Base-by-base conservation (phyloP, 805 yeast genomes). In the Cyberlindnera maclurae region DNA sequence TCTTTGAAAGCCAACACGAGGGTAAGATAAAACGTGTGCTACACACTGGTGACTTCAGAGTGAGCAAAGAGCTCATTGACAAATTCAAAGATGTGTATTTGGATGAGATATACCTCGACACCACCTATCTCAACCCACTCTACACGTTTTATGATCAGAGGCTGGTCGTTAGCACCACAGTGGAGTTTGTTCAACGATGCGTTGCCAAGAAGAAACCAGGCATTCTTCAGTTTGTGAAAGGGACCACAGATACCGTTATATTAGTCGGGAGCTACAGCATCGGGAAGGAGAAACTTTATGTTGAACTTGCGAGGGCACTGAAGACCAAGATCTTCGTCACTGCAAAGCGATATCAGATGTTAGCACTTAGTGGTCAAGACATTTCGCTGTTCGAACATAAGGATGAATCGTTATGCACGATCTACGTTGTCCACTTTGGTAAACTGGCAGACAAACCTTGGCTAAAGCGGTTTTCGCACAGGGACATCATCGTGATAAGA, bases 1-100 rank as follows among this genome's bases (percentile, higher is more conserved):
- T 88, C 11, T 82, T 86, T 50, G 81, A 79, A 50, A 33, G 58
- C 0, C 38, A 45, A 1, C 13, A 9, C n/a, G 13, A n/a, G 12
- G 30, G 18, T 5, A 4, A 8, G 13, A 40, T 42, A 3, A 54
- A 58, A 13, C 60, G 60, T 31, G 66, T 70, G 4, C 60, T 93
- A 26, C 98, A 93, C 58, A 88, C 97, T 37, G 98, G 98, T 3
- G 98, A 93, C 61, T 93, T 90, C 53, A 65, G 98, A 41, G 87
- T 88, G 10, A 71, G 73, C 45, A 59, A 61, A 27, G 49, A 53
- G 4, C 78, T 67, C 59, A 20, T 46, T 42, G 38, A 52, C 60
- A 33, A 34, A 30, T 32, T 53, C 29, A 45, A 33, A 37, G 43
- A 39, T 17, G 37, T 43, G 6, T 54, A 42, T 8, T 60, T 86